Evolutionary conservation across 169 alveolate genomes (phyloP), one percentile per base, ranked within the genome.

Genomic region (Babesia caballi): DNA sequence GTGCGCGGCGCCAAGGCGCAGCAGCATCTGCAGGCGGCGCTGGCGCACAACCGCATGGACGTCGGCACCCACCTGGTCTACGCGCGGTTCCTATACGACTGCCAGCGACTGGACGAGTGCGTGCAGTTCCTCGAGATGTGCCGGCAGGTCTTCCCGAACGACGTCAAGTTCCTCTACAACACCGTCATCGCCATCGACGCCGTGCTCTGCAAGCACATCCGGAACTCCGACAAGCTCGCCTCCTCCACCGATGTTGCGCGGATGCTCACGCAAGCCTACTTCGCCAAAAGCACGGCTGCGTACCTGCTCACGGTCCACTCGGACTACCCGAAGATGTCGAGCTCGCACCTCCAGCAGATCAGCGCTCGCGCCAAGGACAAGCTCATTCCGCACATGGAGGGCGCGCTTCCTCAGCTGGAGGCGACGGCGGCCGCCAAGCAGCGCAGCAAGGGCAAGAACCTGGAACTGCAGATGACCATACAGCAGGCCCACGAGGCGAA

Each of bases 401-500:
- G 54, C 15, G 56, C 84, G 30, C 56, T 81, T 33, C 88, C 88
- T 14, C 83, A 69, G 38, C 63, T 81, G 35, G 88, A 81, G 36
- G 60, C 56, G 27, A 14, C 84, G 12, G 57, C 75, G 3, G 72
- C 57, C 21, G 66, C 35, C 38, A 81, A 58, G 38, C 78, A 63
- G 30, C 30, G 32, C 14, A 71, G 67, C 28, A 69, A 68, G 58
- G 88, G 70, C 38, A 81, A 81, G 65, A 63, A 72, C 38, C 63
- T 69, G 25, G 80, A 81, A 35, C 56, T 71, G 50, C 88, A 81
- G 51, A n/a, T 81, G 66, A n/a, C 77, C 30, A 70, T 81, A 47
- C 88, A 81, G 73, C 88, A 81, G 49, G 88, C 83, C 17, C 83
- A 81, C 32, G 84, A 70, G 42, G 72, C 83, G 27, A 69, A 61